Percentiles rank a stretch among this genome's conserved stretches.
Evolutionary conservation across 2,329 filamentous ascomycete species (phyloP).

Genomic region (Xylaria sp.): DNA sequence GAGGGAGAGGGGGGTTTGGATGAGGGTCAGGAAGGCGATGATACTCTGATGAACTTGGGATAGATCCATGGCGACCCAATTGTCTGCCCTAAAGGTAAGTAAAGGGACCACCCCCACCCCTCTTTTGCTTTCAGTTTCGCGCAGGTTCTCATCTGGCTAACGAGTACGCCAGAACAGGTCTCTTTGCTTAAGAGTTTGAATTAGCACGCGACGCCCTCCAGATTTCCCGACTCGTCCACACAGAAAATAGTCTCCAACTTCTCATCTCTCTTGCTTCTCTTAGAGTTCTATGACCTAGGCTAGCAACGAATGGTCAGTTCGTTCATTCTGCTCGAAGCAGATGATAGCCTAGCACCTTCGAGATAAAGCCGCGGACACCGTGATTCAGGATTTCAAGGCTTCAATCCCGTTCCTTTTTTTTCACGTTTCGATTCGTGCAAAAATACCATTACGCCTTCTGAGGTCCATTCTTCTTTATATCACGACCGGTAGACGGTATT

Average conservation of each 20-base stretch:
- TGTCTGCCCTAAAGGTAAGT: not conserved
- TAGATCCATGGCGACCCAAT: not conserved
- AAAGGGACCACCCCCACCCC: no score
- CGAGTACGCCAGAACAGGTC: not conserved
- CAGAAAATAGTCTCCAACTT: not conserved
- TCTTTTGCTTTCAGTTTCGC: no score
- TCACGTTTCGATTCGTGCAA: not conserved
- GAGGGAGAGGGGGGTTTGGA: not conserved
- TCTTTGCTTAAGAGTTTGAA: not conserved
- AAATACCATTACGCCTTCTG: not conserved
- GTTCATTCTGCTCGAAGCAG: not conserved
- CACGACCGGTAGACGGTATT: not conserved
- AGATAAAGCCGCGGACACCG: not conserved
- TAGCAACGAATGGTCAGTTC: not conserved
- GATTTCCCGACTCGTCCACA: not conserved
- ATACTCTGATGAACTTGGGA: not conserved
- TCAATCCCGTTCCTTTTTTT: not conserved
- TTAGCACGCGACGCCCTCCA: not conserved
- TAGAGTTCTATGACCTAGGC: not conserved
- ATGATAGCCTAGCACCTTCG: not conserved
- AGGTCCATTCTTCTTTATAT: not conserved
- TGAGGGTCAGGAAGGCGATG: not conserved
- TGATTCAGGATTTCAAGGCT: no score
- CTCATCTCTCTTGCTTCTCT: not conserved
- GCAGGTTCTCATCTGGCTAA: not conserved